phyloP scores from a whole-genome alignment of 176 grass and related monocot species.

The Triticum aestivum region DNA sequence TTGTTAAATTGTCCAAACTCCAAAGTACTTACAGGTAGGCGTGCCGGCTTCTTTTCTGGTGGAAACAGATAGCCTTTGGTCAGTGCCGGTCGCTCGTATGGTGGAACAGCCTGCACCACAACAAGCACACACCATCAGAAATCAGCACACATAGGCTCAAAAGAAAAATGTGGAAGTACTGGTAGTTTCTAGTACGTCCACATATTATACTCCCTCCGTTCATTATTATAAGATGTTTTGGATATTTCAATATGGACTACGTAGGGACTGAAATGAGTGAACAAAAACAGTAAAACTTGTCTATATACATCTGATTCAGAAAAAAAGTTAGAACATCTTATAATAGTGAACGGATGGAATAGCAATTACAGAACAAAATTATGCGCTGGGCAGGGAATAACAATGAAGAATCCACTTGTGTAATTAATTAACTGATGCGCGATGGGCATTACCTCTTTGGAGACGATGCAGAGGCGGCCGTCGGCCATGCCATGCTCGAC shows the following conservation, averaged over 20 bases:
- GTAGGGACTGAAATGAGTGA: no score
- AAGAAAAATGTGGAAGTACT: neutral
- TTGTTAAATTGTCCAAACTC: neutral
- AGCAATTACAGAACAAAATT: neutral
- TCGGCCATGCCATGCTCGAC: conserved; percentile 89
- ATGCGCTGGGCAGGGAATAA: neutral
- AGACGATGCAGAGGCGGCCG: conserved; percentile 82
- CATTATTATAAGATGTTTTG: no score
- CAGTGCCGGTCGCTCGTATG: conserved; percentile 86
- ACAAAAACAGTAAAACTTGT: no score
- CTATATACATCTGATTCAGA: no score
- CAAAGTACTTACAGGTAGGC: conserved; percentile 64
- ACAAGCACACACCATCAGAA: conserved; percentile 7
- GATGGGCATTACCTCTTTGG: conserved; percentile 67
- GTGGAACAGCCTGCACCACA: conserved; percentile 59
- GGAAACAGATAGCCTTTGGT: conserved; percentile 96
- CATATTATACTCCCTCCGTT: no score
- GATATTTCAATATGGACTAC: no score
- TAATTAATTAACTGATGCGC: neutral
- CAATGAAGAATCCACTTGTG: neutral
- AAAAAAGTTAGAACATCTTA: no score
- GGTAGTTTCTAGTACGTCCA: neutral
- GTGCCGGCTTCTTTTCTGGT: conserved; percentile 86
- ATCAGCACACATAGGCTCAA: conserved; percentile 4
- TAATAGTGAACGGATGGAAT: no score